Base-by-base conservation (phyloP, 495 filamentous ascomycete genomes). In the Ramalina peruviana region DNA sequence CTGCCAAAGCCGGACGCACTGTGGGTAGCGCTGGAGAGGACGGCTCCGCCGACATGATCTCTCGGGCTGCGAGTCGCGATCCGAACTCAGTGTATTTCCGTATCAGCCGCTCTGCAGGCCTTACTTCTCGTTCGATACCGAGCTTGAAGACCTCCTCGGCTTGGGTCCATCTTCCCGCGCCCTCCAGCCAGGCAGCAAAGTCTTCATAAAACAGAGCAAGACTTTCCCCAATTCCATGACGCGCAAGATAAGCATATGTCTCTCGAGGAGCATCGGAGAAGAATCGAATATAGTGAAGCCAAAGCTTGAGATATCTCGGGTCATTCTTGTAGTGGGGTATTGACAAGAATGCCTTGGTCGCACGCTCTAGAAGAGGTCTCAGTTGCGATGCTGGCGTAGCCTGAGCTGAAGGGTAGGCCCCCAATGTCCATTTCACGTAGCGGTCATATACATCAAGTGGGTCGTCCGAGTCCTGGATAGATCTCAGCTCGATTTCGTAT, bases 121-220 rank as follows among this genome's bases (percentile, higher is more conserved):
- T 75, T 5, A 92, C 93, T 59, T 94, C 87, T 36, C 77, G 78
- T 58, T 97, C 85, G 40, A 97, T 78, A 1, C 93, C 92, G 41
- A 93, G 70, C 53, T 78, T 77, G 55, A 92, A 98, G 2, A 98
- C 82, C 63, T 98, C 93, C 49, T 93, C 86, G 7, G 93, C 92
- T 62, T 97, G 92, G 7, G 73, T 74, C 86, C 90, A 95, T 44
- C 88, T 74, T 16, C 83, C 87, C 11, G 80, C 82, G 44, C 78
- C 72, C 67, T 98, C 92, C 17, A 98, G 66, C 85, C 89, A 94
- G 0, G 77, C 83, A 0, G 92, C 88, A 67, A 93, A 97, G 57
- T 97, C 93, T 59, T 98, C 92, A 64, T 98, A 97, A 60, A 88
- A 98, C n/a, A 96, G 67, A 0, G 92, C 92, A 10, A 98, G 70